phyloP scores from a whole-genome alignment of 2,329 filamentous ascomycete genomes.

The Penicillium sclerotiorum region DNA sequence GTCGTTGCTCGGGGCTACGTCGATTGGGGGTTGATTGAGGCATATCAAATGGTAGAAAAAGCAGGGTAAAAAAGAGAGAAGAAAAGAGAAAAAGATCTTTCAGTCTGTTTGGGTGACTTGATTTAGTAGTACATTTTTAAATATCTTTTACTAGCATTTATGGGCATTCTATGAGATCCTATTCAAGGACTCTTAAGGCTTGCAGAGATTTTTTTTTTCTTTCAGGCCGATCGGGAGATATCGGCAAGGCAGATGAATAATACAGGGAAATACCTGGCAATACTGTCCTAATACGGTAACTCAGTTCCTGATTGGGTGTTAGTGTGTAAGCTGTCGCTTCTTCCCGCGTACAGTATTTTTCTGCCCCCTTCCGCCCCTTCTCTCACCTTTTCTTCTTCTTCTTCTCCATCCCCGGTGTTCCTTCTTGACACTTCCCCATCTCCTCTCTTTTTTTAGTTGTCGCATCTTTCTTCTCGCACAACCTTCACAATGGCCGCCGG shows the following conservation, averaged over 20 bases:
- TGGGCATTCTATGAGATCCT: too few relatives aligned
- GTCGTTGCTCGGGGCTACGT: conserved; percentile 28
- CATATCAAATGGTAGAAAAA: too few relatives aligned
- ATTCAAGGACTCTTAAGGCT: too few relatives aligned
- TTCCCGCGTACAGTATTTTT: conserved; percentile 44
- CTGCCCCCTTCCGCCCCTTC: conserved; percentile 36
- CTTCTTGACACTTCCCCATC: conserved; percentile 39
- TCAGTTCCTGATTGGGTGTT: conserved; percentile 29
- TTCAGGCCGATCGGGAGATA: conserved; percentile 39
- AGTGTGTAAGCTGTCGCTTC: conserved; percentile 37
- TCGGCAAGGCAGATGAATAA: conserved; percentile 33
- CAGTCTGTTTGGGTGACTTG: too few relatives aligned
- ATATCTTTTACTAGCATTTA: too few relatives aligned
- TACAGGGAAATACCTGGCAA: conserved; percentile 14
- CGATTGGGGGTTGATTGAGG: not conserved
- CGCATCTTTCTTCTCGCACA: conserved; percentile 45
- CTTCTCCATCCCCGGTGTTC: conserved; percentile 40
- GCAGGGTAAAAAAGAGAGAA: too few relatives aligned
- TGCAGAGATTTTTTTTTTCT: conserved; percentile 18
- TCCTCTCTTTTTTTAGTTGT: conserved; percentile 43
- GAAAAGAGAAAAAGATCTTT: too few relatives aligned
- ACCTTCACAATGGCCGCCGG: conserved; percentile 51
- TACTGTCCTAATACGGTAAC: conserved; percentile 17
- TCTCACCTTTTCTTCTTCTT: conserved; percentile 45
- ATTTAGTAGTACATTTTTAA: too few relatives aligned